These are phyloP conservation scores for Lablab purpureus DNA, from an alignment of 306 rosid species.

Conservation along the genomic window DNA sequence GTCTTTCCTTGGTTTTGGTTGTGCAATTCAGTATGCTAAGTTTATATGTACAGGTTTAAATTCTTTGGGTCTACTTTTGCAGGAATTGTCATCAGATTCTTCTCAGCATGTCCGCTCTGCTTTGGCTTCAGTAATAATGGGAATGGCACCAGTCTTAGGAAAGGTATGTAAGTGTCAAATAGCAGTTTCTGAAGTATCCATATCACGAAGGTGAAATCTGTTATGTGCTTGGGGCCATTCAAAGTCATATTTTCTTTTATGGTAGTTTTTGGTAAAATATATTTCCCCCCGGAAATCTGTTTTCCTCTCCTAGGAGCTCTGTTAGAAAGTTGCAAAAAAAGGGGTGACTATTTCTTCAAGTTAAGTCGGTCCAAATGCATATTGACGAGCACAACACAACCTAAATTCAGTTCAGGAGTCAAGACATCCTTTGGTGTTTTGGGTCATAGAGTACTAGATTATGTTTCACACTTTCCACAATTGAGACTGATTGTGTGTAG, in stretches of 20 bases:
- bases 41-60: conserved; percentile 32
- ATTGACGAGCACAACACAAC: background rate
- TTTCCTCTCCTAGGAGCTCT: background rate
- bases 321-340: background rate
- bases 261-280: background rate
- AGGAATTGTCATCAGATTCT: conserved; percentile 98
- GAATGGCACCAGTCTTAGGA: conserved; percentile 97
- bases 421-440: conserved; percentile 23
- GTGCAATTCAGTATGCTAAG: conserved; percentile 32
- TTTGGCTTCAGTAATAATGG: conserved; percentile 98
- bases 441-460: conserved; percentile 2
- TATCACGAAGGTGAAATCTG: conserved; percentile 29
- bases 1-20: conserved; percentile 33
- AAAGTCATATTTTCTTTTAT: background rate
- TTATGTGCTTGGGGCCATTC: conserved; percentile 3
- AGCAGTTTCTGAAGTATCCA: conserved; percentile 23
- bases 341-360: background rate
- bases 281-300: background rate
- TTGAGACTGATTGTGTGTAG: conserved; percentile 4
- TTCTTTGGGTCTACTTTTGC: conserved; percentile 46
- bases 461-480: conserved; percentile 32
- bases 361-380: background rate
- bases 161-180: conserved; percentile 64
- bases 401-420: conserved; percentile 23
- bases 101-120: conserved; percentile 99